These are phyloP conservation scores for Trypanosoma grayi DNA, from an alignment of 208 protist genomes.

Conservation along the genomic window DNA sequence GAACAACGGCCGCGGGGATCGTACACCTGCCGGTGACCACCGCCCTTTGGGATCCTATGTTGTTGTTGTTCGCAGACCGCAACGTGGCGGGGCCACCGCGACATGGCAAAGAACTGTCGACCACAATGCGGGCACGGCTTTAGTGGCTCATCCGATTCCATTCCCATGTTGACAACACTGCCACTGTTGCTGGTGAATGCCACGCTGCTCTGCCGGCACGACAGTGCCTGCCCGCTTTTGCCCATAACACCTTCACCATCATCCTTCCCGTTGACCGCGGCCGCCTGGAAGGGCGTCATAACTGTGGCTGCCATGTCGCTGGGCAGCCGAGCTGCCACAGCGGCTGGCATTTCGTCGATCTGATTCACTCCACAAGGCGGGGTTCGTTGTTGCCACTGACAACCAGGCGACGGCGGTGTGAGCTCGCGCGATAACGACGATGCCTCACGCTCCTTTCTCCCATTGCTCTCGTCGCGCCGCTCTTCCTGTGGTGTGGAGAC, in stretches of 20 bases:
- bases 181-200: not conserved
- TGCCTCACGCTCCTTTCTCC: not conserved
- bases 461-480: not conserved
- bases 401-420: not conserved
- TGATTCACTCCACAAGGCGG: not conserved
- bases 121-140: constrained; percentile 71
- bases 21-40: not conserved
- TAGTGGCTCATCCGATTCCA: constrained; percentile 29
- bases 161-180: constrained; percentile 12
- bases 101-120: constrained; percentile 55
- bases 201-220: not conserved
- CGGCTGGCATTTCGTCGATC: constrained; percentile 47
- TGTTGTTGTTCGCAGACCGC: constrained; percentile 40
- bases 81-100: constrained; percentile 54
- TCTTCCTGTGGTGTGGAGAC: constrained; percentile 11
- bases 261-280: not conserved
- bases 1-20: constrained; percentile 7
- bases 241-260: not conserved
- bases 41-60: not conserved
- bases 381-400: not conserved
- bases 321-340: constrained; percentile 23
- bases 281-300: no score
- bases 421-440: not conserved
- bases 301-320: not conserved
- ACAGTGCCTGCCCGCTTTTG: not conserved